Evolutionary conservation across 768 basidiomycete species (phyloP), one percentile per base, ranked within the genome.

Genomic region (Russula abietina): DNA sequence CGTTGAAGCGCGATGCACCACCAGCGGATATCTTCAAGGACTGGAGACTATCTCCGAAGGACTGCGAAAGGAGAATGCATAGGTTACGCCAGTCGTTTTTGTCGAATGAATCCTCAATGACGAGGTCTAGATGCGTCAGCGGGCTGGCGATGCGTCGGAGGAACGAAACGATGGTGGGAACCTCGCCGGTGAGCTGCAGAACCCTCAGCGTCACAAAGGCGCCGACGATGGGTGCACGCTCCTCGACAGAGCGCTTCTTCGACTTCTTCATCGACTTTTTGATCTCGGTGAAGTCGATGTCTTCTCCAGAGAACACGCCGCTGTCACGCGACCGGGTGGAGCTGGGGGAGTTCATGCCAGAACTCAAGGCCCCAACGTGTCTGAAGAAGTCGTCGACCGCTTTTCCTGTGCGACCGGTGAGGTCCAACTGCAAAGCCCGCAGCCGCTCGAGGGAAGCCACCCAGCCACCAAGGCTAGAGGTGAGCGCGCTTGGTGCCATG

Each of bases 381-480:
- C 85, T 84, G 71, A 91, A 91, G 73, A 91, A 91, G 22, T 86
- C 86, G 73, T 89, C 87, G n/a, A 90, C 85, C 0, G 86, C 85
- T 33, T 83, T 83, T 58, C 80, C 74, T 4, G 85, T 82, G 60
- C 87, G 78, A 59, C 84, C 86, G 0, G 87, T 83, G 28, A 91
- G 79, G 70, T 91, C 89, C 53, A 91, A 77, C 69, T 87, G 83
- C 61, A 91, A 75, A 55, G 78, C 79, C 68, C 81, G 84, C 65
- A 91, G 78, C 39, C 77, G 71, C 46, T 85, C 84, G 10, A 90
- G 77, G 30, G 79, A 80, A 26, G 87, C 81, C n/a, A 81, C 75
- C 89, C 88, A 90, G 64, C 81, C 81, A 32, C 89, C 89, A n/a
- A 89, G 79, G 46, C 77, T 78, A n/a, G 88, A 74, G 0, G 84